These are phyloP conservation scores for Eimeria praecox DNA, from an alignment of 169 alveolate species.

Conservation along the genomic window DNA sequence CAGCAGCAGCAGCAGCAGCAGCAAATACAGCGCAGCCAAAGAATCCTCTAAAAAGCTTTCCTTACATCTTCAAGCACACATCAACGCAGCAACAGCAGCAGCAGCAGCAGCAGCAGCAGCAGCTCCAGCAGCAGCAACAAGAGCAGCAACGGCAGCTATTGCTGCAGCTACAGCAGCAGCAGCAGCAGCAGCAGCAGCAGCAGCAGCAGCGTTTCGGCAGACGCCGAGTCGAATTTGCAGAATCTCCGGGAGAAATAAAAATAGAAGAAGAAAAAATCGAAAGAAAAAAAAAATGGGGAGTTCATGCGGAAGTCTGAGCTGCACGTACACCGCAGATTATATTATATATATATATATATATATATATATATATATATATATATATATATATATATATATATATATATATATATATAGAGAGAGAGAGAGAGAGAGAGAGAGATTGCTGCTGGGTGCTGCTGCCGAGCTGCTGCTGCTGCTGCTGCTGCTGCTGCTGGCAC, in stretches of 20 bases:
- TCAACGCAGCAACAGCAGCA: constrained; percentile 18
- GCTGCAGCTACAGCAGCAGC: constrained; percentile 27
- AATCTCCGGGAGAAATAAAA: neutral
- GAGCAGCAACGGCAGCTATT: neutral
- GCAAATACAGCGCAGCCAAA: neutral
- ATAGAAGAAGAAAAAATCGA: neutral
- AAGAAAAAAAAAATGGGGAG: neutral
- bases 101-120: neutral
- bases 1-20: constrained; percentile 6
- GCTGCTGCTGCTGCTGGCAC: too few relatives aligned
- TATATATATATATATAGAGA: too few relatives aligned
- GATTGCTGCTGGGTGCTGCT: too few relatives aligned
- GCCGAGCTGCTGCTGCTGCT: too few relatives aligned
- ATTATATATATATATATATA: too few relatives aligned
- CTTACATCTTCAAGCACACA: neutral
- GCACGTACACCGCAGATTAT: too few relatives aligned
- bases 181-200: neutral
- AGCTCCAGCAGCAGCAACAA: constrained; percentile 43
- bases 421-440: too few relatives aligned
- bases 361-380: too few relatives aligned
- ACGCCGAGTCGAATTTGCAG: neutral
- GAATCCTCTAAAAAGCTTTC: neutral
- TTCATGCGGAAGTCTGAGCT: neutral
- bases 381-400: too few relatives aligned
- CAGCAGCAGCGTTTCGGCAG: neutral